Evolutionary conservation across 805 yeast species (phyloP), one percentile per base, ranked within the genome.

Genomic region (Metschnikowia gruessii): DNA sequence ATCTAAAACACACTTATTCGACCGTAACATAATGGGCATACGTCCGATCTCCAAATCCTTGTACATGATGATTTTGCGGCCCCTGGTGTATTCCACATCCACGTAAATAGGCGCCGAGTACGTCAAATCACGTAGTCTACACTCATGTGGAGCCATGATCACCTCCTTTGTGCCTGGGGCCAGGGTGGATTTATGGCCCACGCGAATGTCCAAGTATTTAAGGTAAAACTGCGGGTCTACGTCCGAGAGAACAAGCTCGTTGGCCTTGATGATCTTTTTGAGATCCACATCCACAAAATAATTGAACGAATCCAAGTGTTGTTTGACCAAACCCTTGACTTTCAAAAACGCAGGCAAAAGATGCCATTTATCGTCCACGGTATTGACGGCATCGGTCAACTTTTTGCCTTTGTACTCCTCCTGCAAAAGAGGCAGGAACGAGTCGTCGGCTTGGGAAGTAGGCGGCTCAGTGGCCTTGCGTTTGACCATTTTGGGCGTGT

Each of bases 11-110:
- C 99, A 94, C 64, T 90, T 89, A 63, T 89, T 87, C 21, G 96
- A 87, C 58, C 97, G 77, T 57, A 94, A 76, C 99, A 94, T 94
- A 59, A 94, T 83, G n/a, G 99, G 99, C 97, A 94, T 94, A 61
- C 96, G 80, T 30, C 99, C 99, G 50, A 94, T 92, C 63, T 91
- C 97, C 50, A 94, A 78, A 61, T 89, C 95, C 58, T 86, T 79
- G 57, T 89, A 92, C 74, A 88, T 81, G 56, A 92, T 87, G 64
- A 94, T 87, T 65, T 89, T 90, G 53, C 92, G 76, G 30, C 98
- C 99, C 63, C 97, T 79, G 0, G 98, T 94, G 63, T 94, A 94
- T 62, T 94, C 99, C 19, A 94, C 96, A 69, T 94, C 99, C 40
- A 92, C 99, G 58, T 84, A 87, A 32, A 92, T 87, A 1, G 97